phyloP scores from a whole-genome alignment of 257 asterid genomes.

The Primulina huaijiensis region DNA sequence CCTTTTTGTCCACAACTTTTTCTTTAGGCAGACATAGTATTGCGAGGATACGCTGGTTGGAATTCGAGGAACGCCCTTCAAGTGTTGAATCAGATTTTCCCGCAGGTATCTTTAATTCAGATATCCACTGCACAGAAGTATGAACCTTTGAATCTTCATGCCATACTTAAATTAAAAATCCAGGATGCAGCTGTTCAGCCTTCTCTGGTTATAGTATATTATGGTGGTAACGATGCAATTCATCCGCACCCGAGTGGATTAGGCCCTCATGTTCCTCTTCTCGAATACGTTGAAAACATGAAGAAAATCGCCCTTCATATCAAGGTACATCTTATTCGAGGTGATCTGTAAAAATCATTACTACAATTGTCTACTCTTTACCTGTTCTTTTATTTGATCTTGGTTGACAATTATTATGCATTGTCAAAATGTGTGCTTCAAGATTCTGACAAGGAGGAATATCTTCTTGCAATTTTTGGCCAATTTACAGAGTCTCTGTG shows the following conservation, averaged over 20 bases:
- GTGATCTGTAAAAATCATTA: no score
- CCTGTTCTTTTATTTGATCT: not conserved
- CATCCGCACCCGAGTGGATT: slow-evolving; percentile 40
- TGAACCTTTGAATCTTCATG: no score
- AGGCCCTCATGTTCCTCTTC: slow-evolving; percentile 53
- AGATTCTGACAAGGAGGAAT: not conserved
- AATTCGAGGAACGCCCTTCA: slow-evolving; percentile 60
- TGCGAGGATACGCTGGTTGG: slow-evolving; percentile 77
- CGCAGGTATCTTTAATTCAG: slow-evolving; percentile 31
- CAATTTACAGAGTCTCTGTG: slow-evolving; percentile 38
- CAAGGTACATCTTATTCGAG: slow-evolving; percentile 13
- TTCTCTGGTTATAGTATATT: slow-evolving; percentile 46
- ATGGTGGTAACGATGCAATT: slow-evolving; percentile 52
- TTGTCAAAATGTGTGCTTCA: no score
- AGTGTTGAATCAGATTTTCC: slow-evolving; percentile 53
- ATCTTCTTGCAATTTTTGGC: slow-evolving; percentile 1
- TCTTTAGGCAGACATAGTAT: slow-evolving; percentile 59
- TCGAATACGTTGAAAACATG: slow-evolving; percentile 48
- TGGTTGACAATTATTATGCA: not conserved
- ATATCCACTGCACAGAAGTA: slow-evolving; percentile 16
- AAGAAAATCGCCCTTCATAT: slow-evolving; percentile 38
- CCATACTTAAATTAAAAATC: not conserved
- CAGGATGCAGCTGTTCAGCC: slow-evolving; percentile 47
- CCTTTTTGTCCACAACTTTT: not conserved
- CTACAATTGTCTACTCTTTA: no score